These are phyloP conservation scores for Phylloporus arenicola DNA, from an alignment of 768 basidiomycete genomes.

Conservation along the genomic window DNA sequence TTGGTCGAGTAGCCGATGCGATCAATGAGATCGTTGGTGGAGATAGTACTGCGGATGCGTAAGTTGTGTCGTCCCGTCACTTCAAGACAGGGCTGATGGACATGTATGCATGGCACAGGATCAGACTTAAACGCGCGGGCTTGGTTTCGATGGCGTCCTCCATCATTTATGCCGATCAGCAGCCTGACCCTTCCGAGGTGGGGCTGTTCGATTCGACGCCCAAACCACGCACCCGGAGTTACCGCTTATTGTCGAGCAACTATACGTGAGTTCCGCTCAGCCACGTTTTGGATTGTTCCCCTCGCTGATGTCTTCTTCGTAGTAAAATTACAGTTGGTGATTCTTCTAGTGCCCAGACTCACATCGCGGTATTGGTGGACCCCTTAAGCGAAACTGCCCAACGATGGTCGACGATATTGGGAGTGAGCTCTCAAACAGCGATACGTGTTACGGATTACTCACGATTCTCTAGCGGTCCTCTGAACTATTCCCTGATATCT, in stretches of 20 bases:
- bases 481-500: constrained; percentile 54
- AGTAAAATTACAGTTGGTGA: constrained; percentile 73
- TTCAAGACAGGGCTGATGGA: background rate
- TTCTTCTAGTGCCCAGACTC: constrained; percentile 57
- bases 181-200: constrained; percentile 65
- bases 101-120: background rate
- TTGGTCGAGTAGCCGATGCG: constrained; percentile 62
- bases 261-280: constrained; percentile 52
- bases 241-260: constrained; percentile 52
- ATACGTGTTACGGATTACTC: background rate
- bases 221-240: constrained; percentile 54
- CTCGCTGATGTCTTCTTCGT: constrained; percentile 1
- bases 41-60: constrained; percentile 39
- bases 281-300: background rate
- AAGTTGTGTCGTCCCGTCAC: constrained; percentile 13
- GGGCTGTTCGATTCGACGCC: constrained; percentile 67
- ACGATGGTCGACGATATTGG: constrained; percentile 75
- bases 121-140: constrained; percentile 52
- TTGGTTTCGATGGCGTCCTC: constrained; percentile 65
- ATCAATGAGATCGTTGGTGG: constrained; percentile 49
- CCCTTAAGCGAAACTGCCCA: constrained; percentile 83
- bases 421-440: constrained; percentile 40
- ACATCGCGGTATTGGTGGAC: constrained; percentile 71
- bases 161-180: constrained; percentile 62
- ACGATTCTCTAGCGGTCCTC: constrained; percentile 11